Evolutionary conservation across 768 basidiomycete genomes (phyloP).

Genomic region (Boletellus sp.): DNA sequence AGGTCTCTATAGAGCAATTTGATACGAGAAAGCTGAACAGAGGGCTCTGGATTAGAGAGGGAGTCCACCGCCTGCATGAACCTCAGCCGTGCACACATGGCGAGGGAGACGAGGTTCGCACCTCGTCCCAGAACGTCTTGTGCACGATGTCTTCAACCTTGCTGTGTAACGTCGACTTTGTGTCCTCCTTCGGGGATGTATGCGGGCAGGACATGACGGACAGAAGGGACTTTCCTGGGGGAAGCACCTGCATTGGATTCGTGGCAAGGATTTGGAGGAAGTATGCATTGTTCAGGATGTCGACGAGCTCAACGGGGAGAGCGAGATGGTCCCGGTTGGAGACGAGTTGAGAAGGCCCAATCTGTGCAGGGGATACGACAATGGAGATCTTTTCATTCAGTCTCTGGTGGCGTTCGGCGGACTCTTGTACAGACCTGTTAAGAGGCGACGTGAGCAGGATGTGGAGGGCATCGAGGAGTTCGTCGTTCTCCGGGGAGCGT

Average conservation of each 20-base stretch:
- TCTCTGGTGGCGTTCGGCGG: not conserved
- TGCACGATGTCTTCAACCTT: slow-evolving; percentile 49
- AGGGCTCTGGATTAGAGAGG: slow-evolving; percentile 56
- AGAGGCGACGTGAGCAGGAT: slow-evolving; percentile 10
- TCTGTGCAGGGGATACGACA: slow-evolving; percentile 10
- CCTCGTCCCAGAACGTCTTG: slow-evolving; percentile 74
- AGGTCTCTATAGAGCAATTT: slow-evolving; percentile 55
- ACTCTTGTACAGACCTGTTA: not conserved
- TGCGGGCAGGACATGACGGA: slow-evolving; percentile 49
- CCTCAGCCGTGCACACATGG: slow-evolving; percentile 16
- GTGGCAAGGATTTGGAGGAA: slow-evolving; percentile 68
- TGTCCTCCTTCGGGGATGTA: slow-evolving; percentile 12
- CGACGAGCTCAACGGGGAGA: slow-evolving; percentile 55
- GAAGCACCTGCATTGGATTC: slow-evolving; percentile 56
- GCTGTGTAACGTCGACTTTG: slow-evolving; percentile 39
- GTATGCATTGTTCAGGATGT: slow-evolving; percentile 55
- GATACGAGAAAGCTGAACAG: slow-evolving; percentile 56
- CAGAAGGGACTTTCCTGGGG: slow-evolving; percentile 67
- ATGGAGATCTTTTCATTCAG: slow-evolving; percentile 13
- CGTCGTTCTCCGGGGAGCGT: slow-evolving; percentile 22
- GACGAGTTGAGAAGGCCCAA: slow-evolving; percentile 16
- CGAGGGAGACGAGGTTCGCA: slow-evolving; percentile 30
- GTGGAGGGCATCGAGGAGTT: slow-evolving; percentile 26
- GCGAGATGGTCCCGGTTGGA: slow-evolving; percentile 20
- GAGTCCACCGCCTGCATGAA: slow-evolving; percentile 47